A percentile compares a stretch with the other conserved stretches of the same genome.
Evolutionary conservation across 164 flowering plant genomes (phyloP).

Genomic region (Macadamia integrifolia): DNA sequence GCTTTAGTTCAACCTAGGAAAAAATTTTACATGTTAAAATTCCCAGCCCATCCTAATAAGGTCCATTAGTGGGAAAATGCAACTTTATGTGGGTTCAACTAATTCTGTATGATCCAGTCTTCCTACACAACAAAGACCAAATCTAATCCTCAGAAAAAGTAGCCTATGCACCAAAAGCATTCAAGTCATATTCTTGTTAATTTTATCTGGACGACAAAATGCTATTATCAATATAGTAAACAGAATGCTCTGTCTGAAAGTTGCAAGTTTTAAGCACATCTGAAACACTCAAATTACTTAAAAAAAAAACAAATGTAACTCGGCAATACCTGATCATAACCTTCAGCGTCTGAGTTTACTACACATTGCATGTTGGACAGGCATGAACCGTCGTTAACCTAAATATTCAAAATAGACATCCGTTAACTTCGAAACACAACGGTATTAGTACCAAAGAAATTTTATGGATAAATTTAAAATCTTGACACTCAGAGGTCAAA

Average conservation of each 20-base stretch:
- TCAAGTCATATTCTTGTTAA: no score
- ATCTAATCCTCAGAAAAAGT: background rate
- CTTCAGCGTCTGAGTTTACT: conserved; percentile 69
- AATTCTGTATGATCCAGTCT: background rate
- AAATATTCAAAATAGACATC: conserved; percentile 2
- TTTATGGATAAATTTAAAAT: no score
- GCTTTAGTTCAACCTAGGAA: no score
- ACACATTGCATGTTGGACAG: conserved; percentile 98
- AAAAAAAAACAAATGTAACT: background rate
- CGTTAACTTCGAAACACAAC: background rate
- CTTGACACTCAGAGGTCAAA: background rate
- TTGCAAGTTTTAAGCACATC: no score
- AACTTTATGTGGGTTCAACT: background rate
- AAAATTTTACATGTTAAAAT: no score
- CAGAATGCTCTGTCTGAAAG: background rate
- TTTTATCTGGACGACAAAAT: no score
- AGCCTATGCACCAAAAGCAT: no score
- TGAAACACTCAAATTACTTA: background rate
- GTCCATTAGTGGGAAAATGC: background rate
- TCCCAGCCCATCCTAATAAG: no score
- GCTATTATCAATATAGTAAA: background rate
- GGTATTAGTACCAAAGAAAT: background rate
- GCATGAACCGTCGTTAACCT: conserved; percentile 98
- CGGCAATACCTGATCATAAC: conserved; percentile 81
- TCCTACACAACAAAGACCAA: background rate